Evolutionary conservation across 768 basidiomycete species (phyloP), one percentile per base, ranked within the genome.

Genomic region (Pisolithus orientalis): DNA sequence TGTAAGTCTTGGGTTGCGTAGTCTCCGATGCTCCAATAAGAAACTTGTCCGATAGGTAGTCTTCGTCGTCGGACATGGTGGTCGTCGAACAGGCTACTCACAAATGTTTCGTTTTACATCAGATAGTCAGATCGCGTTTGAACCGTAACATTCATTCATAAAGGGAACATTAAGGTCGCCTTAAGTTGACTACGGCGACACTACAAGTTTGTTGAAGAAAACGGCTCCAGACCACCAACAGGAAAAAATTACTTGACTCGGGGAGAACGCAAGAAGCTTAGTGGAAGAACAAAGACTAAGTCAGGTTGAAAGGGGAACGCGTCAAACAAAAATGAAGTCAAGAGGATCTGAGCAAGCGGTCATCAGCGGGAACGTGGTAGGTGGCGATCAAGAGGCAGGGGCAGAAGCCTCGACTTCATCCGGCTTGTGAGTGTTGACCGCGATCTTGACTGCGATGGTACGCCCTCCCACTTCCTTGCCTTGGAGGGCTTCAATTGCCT

Each of bases 21-120:
- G 67, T 56, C 31, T 66, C 51, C 7, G 73, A 52, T n/a, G 72
- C 47, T 1, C 75, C 73, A 44, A 74, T 58, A 4, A 93, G 76
- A 68, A 92, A 93, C 63, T 90, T 92, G 74, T 91, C 88, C 31
- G 90, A 91, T 47, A 94, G 79, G 63, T 93, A 94, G 72, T 93
- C 87, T 59, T 88, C 89, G 61, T 92, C 90, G 53, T 80, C 80
- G 48, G 83, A 82, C 86, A 87, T 89, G 57, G 48, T 24, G 21
- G 40, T 21, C 50, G 38, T 14, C 40, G 40, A 42, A 34, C 29
- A 42, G 21, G 39, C 46, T 44, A 56, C 52, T 49, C 39, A 29
- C 14, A 7, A n/a, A 17, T 24, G 54, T 54, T 49, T 13, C 4
- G 13, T 34, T 13, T 34, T 11, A 11, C 13, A 11, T 34, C 14